phyloP scores from a whole-genome alignment of 2,329 filamentous ascomycete genomes.

The Ophiocordyceps camponoti-rufipedis region DNA sequence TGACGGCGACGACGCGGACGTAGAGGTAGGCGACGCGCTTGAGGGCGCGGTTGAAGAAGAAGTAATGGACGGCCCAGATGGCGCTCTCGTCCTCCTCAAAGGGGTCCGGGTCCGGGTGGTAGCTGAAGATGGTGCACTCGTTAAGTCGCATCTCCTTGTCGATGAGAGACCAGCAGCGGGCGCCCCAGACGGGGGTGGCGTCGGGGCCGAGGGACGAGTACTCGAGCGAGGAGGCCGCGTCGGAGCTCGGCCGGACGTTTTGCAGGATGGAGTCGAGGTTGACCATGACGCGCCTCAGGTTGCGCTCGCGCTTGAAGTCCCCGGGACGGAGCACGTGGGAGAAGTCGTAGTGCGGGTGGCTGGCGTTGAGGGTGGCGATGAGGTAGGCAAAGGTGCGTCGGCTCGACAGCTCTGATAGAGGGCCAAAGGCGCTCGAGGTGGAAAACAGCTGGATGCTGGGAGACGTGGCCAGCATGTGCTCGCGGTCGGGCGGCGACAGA shows the following conservation, averaged over 20 bases:
- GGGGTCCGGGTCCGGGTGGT: conserved; percentile 74
- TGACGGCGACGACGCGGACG: conserved; percentile 69
- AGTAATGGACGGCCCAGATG: conserved; percentile 91
- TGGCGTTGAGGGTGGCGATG: conserved; percentile 91
- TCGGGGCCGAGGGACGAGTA: conserved; percentile 21
- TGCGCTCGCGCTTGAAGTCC: conserved; percentile 77
- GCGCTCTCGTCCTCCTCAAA: conserved; percentile 84
- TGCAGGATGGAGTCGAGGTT: conserved; percentile 75
- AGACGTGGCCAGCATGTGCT: conserved; percentile 48
- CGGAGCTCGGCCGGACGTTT: conserved; percentile 56
- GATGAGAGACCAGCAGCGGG: conserved; percentile 78
- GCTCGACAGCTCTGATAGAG: conserved; percentile 71
- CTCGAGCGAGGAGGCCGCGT: conserved; percentile 21
- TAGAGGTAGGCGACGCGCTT: conserved; percentile 94
- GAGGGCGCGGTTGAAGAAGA: conserved; percentile 86
- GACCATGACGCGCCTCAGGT: conserved; percentile 64
- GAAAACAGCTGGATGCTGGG: conserved; percentile 44
- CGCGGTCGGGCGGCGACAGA: conserved; percentile 65
- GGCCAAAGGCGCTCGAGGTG: conserved; percentile 79
- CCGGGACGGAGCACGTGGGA: conserved; percentile 75
- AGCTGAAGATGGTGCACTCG: conserved; percentile 79
- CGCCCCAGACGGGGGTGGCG: conserved; percentile 56
- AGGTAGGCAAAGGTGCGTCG: conserved; percentile 88
- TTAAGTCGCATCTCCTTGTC: conserved; percentile 89
- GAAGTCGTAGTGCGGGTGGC: conserved; percentile 85